These are phyloP conservation scores for Vanrija humicola DNA, from an alignment of 1,284 basidiomycete genomes.

Conservation along the genomic window DNA sequence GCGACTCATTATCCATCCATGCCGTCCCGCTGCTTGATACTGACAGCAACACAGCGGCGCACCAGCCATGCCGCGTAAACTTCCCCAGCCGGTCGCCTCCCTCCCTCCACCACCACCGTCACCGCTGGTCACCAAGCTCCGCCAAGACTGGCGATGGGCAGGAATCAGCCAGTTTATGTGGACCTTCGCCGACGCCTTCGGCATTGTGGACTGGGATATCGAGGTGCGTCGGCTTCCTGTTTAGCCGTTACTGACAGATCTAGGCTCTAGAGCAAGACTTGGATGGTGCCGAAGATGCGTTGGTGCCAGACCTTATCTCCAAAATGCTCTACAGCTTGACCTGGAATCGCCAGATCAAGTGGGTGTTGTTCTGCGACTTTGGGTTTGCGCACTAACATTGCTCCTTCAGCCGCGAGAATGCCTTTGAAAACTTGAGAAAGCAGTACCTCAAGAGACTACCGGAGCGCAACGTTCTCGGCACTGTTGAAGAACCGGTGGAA, in stretches of 20 bases:
- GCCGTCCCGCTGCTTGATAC: neutral
- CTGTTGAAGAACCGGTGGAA: slow-evolving; percentile 39
- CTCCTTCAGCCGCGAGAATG: slow-evolving; percentile 38
- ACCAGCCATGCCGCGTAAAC: slow-evolving; percentile 30
- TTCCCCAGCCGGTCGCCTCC: slow-evolving; percentile 18
- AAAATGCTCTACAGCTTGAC: slow-evolving; percentile 53
- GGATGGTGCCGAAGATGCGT: slow-evolving; percentile 48
- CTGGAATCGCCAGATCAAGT: slow-evolving; percentile 52
- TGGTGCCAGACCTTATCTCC: slow-evolving; percentile 50
- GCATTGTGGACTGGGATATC: slow-evolving; percentile 45
- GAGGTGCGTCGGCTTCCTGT: slow-evolving; percentile 28
- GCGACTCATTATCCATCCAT: neutral
- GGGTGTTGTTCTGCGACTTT: slow-evolving; percentile 16
- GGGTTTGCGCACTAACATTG: neutral
- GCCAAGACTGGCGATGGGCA: slow-evolving; percentile 49
- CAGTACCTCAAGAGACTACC: slow-evolving; percentile 46
- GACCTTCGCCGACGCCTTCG: slow-evolving; percentile 48
- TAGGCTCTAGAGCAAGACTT: slow-evolving; percentile 52
- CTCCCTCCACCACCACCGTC: slow-evolving; percentile 38
- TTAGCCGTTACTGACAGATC: neutral
- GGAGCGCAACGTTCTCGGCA: slow-evolving; percentile 38
- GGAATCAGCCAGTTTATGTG: slow-evolving; percentile 47
- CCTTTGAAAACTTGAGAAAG: slow-evolving; percentile 43
- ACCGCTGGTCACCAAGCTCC: slow-evolving; percentile 39
- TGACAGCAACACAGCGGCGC: too few relatives aligned